Evolutionary conservation across 202 grass and related monocot species (phyloP).

Genomic region (Setaria italica): DNA sequence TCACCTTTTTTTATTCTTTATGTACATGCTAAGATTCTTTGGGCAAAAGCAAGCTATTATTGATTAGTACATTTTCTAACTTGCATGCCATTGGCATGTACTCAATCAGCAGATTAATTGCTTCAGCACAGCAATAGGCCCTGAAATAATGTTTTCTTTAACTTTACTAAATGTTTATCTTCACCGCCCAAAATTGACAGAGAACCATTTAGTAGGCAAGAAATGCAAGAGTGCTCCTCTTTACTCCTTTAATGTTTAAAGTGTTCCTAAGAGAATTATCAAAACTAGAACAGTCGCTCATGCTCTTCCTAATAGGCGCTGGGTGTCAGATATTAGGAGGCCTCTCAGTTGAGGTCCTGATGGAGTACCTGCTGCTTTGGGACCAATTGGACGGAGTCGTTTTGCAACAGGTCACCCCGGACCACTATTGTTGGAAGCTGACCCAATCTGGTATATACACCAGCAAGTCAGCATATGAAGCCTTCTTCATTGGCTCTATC

Average conservation of each 20-base stretch:
- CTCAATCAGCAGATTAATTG: conserved; percentile 38
- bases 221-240: not conserved
- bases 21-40: conserved; percentile 26
- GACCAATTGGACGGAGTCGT: too few relatives aligned
- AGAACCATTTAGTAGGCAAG: conserved; percentile 14
- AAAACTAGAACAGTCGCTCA: too few relatives aligned
- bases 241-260: not conserved
- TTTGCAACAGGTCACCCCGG: too few relatives aligned
- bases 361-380: too few relatives aligned
- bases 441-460: too few relatives aligned
- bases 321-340: too few relatives aligned
- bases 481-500: too few relatives aligned
- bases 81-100: conserved; percentile 28
- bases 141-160: conserved; percentile 12
- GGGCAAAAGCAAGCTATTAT: not conserved
- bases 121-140: conserved; percentile 17
- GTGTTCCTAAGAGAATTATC: too few relatives aligned
- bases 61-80: conserved; percentile 5
- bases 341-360: too few relatives aligned
- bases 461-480: too few relatives aligned
- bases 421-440: too few relatives aligned
- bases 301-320: too few relatives aligned
- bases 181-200: not conserved
- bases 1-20: not conserved
- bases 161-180: conserved; percentile 10